Evolutionary conservation across 352 stramenopile species (phyloP).

Genomic region (Globisporangium acanthophoron): DNA sequence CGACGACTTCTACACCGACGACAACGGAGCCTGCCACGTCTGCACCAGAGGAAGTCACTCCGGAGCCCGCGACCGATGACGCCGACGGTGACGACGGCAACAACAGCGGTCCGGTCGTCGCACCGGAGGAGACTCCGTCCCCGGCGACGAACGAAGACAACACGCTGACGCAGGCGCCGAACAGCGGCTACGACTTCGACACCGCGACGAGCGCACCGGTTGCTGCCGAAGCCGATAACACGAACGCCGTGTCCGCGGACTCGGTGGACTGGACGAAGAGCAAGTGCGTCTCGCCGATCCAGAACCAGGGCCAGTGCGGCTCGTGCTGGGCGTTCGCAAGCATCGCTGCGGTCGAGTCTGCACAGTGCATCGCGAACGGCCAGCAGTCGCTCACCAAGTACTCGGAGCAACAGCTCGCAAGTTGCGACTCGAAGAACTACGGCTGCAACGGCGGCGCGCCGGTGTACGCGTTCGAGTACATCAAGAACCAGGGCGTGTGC

Average conservation of each 20-base stretch:
- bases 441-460: conserved; percentile 89
- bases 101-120: conserved; percentile 5
- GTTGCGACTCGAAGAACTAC: conserved; percentile 83
- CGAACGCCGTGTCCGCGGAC: conserved; percentile 1
- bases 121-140: background rate
- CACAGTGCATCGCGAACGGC: conserved; percentile 75
- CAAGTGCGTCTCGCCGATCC: conserved; percentile 56
- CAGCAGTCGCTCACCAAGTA: conserved; percentile 64
- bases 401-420: conserved; percentile 90
- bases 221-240: background rate
- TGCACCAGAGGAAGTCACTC: conserved; percentile 11
- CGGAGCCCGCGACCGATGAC: background rate
- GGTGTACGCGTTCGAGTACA: conserved; percentile 90
- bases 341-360: conserved; percentile 86
- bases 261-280: conserved; percentile 34
- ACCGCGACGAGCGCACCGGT: background rate
- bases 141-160: background rate
- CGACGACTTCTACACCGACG: conserved; percentile 1
- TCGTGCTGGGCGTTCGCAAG: conserved; percentile 97
- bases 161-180: conserved; percentile 3
- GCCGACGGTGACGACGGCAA: background rate
- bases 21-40: background rate
- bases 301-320: conserved; percentile 94
- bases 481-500: conserved; percentile 82
- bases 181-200: conserved; percentile 9